phyloP scores from a whole-genome alignment of 208 protist genomes.

The Crithidia fasciculata region DNA sequence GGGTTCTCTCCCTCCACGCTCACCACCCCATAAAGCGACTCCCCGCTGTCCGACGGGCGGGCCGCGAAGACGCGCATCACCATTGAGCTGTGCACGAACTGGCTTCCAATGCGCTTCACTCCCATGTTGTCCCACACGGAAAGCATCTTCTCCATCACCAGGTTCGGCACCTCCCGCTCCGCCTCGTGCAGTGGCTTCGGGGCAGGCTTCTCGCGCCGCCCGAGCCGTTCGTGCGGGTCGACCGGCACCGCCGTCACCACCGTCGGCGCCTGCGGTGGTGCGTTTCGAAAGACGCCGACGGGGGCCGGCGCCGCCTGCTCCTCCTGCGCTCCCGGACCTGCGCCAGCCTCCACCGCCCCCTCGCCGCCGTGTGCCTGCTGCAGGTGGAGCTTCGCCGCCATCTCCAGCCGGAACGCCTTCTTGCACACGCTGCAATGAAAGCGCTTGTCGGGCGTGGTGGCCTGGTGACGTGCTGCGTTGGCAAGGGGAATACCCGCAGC shows the following conservation, averaged over 20 bases:
- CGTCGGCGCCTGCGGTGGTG: constrained; percentile 34
- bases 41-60: constrained; percentile 40
- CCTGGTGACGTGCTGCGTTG: constrained; percentile 39
- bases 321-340: constrained; percentile 49
- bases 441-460: constrained; percentile 61
- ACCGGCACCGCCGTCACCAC: constrained; percentile 19
- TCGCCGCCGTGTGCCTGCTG: constrained; percentile 85
- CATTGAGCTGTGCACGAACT: constrained; percentile 91
- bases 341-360: constrained; percentile 62
- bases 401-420: constrained; percentile 87
- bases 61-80: constrained; percentile 88
- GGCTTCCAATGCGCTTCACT: constrained; percentile 59
- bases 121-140: constrained; percentile 84
- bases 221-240: constrained; percentile 39
- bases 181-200: constrained; percentile 87
- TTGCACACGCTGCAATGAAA: constrained; percentile 90
- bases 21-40: constrained; percentile 54
- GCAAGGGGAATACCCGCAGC: constrained; percentile 1
- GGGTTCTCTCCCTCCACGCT: constrained; percentile 59
- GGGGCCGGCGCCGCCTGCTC: constrained; percentile 17
- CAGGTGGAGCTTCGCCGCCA: constrained; percentile 87
- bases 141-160: constrained; percentile 77
- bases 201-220: constrained; percentile 56
- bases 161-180: constrained; percentile 57
- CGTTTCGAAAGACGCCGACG: constrained; percentile 27